Evolutionary conservation across 257 asterid species (phyloP), one percentile per base, ranked within the genome.

Genomic region (Galeopsis tetrahit): DNA sequence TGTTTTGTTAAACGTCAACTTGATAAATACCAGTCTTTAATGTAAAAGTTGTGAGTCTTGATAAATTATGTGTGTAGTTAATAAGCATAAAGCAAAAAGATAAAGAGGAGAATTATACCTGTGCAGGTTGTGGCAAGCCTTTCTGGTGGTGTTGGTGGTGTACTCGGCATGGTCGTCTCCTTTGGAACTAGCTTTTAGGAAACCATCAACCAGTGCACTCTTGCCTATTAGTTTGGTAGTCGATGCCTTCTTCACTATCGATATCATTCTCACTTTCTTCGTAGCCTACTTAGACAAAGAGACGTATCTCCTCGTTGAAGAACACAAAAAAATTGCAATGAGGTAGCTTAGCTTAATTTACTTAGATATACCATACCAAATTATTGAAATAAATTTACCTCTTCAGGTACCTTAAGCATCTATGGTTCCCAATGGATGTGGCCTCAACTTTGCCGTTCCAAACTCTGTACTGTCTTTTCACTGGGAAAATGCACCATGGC

Each of bases 141-240:
- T 88, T 81, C 86, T 91, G 14, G 97, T 90, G 78, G 82, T 82
- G 66, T 71, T 94, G 82, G 99, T 94, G 73, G 90, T 83, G 42
- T 94, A 94, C 84, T 94, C 99, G 1, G 97, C 98, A 52, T 91
- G 99, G 98, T 71, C 98, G 36, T 91, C 97, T 31, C 96, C 98
- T 2, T 92, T 94, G 67, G 96, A 91, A 87, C 83, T 91, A 57
- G 97, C 99, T 5, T 94, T 94, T 79, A 81, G 69, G 8, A 82
- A 79, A 71, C 84, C 73, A 82, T 82, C 92, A 2, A 81, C 86
- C 1, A 85, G 88, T 55, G 82, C 92, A 13, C 95, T 94, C 67
- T 15, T 84, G 87, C 95, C 92, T 3, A 77, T 86, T 10, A 98
- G 91, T 78, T 70, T 91, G 82, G 81, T 78, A 3, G 96, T 94